Evolutionary conservation across 140 eudicot species (phyloP), one percentile per base, ranked within the genome.

Genomic region (Oenanthe javanica): DNA sequence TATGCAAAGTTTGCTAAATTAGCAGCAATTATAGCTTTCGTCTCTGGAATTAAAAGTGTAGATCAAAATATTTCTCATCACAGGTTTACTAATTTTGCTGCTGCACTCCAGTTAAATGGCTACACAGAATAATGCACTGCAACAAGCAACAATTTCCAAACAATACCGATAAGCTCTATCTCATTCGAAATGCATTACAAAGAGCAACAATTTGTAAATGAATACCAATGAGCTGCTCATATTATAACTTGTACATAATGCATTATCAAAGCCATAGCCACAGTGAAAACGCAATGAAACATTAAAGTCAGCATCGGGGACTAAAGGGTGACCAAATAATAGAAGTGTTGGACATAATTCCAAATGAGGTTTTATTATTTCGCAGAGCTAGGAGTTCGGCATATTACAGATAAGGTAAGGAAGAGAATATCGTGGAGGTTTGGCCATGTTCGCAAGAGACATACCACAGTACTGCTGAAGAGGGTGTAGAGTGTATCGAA

Each of bases 1-100:
- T 94, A 94, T 13, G 97, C 96, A 82, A 94, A 94, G 85, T 94
- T 94, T 77, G 94, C 97, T 78, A 94, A 85, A 84, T 90, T 94
- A 70, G 98, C 98, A 81, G 77, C 97, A 10, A 92, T 83, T 82
- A 83, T 90, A 88, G 92, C 97, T 85, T 89, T 94, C 69, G 87
- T 74, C 80, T 90, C 96, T 87, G 90, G 85, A 80, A 67, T 61
- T 23, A 66, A 45, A 66, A 66, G 69, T 21, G 69, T 61, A 61
- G 3, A 66, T 23, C 18, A 25, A 31, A 7, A 61, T 45, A 66
- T 31, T 31, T 31, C 36, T 31, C 36, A n/a, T 12, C 70, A 61
- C 70, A 61, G 23, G 70, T 61, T 21, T 61, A 61, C 31, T n/a
- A 19, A 6, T 61, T 61, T 10, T 61, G 61, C 36, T n/a, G 27